A percentile compares a stretch with the other conserved stretches of the same genome.
Conservation (phyloP, 2,329 filamentous ascomycete species). For the Trichoderma breve region DNA sequence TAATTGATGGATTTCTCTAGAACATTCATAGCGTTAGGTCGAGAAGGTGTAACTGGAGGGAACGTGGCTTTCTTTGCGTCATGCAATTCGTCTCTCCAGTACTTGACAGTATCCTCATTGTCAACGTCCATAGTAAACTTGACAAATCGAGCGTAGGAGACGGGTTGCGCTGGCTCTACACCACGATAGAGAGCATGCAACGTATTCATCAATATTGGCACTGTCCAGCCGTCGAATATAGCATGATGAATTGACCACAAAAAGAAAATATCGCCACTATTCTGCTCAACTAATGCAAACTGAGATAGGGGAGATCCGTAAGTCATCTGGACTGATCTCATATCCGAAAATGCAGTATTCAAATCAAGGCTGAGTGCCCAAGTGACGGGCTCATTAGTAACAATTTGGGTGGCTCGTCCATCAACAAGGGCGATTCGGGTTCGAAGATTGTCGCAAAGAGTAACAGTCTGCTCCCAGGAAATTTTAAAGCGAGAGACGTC, state of each 20-base stretch:
- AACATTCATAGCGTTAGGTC: background rate
- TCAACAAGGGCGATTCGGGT: constrained; percentile 20
- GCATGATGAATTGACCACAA: constrained; percentile 27
- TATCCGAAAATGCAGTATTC: background rate
- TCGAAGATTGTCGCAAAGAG: constrained; percentile 18
- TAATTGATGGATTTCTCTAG: constrained; percentile 7
- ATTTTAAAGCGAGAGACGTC: constrained; percentile 29
- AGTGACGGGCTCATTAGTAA: constrained; percentile 4
- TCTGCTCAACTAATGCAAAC: background rate
- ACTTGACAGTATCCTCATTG: background rate
- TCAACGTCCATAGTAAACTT: constrained; percentile 13
- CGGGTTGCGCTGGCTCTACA: background rate
- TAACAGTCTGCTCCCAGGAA: constrained; percentile 27
- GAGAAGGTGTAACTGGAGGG: background rate
- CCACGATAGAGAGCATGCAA: constrained; percentile 16
- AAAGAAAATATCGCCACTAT: constrained; percentile 17
- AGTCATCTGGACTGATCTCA: constrained; percentile 4
- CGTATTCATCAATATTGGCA: background rate
- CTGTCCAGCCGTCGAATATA: constrained; percentile 27
- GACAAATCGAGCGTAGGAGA: constrained; percentile 21
- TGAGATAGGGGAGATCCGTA: constrained; percentile 15
- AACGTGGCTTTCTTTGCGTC: constrained; percentile 16
- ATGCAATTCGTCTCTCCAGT: constrained; percentile 10
- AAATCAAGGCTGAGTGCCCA: constrained; percentile 2
- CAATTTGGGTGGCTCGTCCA: constrained; percentile 18